Percentiles rank a stretch among this genome's conserved stretches.
Evolutionary conservation across 345 rosid species (phyloP).

Genomic region (Luvunga scandens): DNA sequence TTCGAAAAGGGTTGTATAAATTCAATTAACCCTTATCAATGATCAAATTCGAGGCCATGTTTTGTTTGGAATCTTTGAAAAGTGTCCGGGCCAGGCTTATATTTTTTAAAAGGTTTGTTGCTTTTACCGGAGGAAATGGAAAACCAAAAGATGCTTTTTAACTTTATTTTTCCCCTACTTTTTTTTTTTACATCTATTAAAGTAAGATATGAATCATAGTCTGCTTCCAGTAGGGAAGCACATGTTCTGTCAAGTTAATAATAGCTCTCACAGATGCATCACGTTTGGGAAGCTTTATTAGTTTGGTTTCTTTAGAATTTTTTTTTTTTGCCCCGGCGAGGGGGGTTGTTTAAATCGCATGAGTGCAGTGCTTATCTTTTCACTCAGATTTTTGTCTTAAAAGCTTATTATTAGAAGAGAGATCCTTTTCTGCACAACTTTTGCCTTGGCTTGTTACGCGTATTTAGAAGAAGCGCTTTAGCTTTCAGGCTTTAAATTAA

Average conservation of each 20-base stretch:
- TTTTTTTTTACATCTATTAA: neutral
- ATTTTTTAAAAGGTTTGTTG: neutral
- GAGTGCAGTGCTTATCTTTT: neutral
- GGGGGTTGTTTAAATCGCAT: neutral
- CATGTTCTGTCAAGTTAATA: slow-evolving; percentile 15
- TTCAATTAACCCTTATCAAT: neutral
- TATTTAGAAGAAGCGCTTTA: too few relatives aligned
- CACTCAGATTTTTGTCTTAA: neutral
- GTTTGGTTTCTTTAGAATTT: neutral
- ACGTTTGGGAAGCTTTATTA: slow-evolving; percentile 4
- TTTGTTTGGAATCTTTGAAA: neutral
- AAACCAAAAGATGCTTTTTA: neutral
- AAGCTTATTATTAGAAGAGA: neutral
- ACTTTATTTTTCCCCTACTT: neutral
- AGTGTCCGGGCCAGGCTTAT: neutral
- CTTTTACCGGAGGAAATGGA: neutral
- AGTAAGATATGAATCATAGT: slow-evolving; percentile 6
- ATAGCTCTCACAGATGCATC: slow-evolving; percentile 10
- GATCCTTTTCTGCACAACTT: neutral
- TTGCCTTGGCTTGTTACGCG: neutral
- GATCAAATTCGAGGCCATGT: neutral
- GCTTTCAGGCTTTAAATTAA: too few relatives aligned
- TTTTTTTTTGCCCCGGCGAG: neutral
- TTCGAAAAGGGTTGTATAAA: too few relatives aligned
- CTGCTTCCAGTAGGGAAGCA: slow-evolving; percentile 15